Evolutionary conservation across 169 alveolate species (phyloP), one percentile per base, ranked within the genome.

Genomic region (Plasmodium inui): DNA sequence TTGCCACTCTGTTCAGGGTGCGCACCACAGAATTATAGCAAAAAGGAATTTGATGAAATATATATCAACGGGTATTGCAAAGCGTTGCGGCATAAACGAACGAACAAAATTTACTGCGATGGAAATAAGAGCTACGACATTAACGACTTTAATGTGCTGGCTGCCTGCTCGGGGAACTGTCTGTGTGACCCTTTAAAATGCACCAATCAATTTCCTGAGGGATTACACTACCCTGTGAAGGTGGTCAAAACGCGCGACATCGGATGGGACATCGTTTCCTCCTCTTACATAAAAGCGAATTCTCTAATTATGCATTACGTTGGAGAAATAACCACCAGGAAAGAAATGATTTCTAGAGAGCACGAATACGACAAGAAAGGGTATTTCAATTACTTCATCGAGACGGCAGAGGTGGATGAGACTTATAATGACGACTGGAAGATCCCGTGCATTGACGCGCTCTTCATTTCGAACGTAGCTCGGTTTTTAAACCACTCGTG

Each of bases 401-500:
- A 96, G 74, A 83, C 97, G 9, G 98, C 96, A 1, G 97, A 95
- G 67, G 92, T 83, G 37, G 93, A 86, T 86, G 97, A 95, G 82
- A 95, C 95, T 4, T 96, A 94, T 80, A 96, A 96, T 17, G 98
- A 96, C 73, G 96, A 96, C 55, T 96, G 98, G 98, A 96, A 92
- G 78, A 93, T 93, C 81, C 98, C 98, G 3, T 96, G 98, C 92
- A 96, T 97, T 37, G 98, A 97, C 74, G 97, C 98, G 28, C 94
- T 97, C 74, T 92, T 96, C 57, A 92, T 96, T 67, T 98, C 98
- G 10, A 97, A 97, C 94, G 96, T 97, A 84, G 98, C 98, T 26
- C 92, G 98, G n/a, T 97, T 97, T 90, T 84, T 97, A 57, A 97
- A 97, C 91, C 98, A 97, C 89, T 97, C 98, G 12, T 97, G 98